Conservation (phyloP, 179 eudicot species). For the Carnegiea gigantea region DNA sequence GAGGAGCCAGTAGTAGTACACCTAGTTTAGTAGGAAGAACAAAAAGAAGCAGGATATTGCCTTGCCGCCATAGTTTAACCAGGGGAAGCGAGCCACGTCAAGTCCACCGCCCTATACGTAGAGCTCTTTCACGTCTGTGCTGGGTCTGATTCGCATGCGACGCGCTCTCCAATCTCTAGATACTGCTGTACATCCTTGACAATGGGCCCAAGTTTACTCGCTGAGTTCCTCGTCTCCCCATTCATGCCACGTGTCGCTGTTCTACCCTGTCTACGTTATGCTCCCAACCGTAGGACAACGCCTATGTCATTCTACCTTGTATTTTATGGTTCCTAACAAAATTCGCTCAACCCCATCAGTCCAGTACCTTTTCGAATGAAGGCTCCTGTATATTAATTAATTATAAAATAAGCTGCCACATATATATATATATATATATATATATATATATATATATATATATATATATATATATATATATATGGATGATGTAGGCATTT, state of each 20-base stretch:
- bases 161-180: background rate
- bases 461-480: too few relatives aligned
- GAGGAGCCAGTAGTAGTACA: background rate
- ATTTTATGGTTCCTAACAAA: too few relatives aligned
- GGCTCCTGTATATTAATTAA: too few relatives aligned
- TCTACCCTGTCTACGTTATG: background rate
- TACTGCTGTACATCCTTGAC: background rate
- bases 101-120: background rate
- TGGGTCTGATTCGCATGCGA: background rate
- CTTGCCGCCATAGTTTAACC: background rate
- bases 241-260: background rate
- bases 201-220: background rate
- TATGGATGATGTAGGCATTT: too few relatives aligned
- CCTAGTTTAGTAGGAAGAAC: too few relatives aligned
- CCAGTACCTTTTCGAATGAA: too few relatives aligned
- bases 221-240: background rate
- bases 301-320: background rate
- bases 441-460: too few relatives aligned
- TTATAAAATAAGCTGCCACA: too few relatives aligned
- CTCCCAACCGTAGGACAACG: background rate
- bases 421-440: too few relatives aligned
- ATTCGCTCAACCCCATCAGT: too few relatives aligned
- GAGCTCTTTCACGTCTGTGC: background rate
- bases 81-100: background rate
- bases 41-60: background rate